Base-by-base conservation (phyloP, 257 asterid species). In the Nicotiana tomentosiformis region DNA sequence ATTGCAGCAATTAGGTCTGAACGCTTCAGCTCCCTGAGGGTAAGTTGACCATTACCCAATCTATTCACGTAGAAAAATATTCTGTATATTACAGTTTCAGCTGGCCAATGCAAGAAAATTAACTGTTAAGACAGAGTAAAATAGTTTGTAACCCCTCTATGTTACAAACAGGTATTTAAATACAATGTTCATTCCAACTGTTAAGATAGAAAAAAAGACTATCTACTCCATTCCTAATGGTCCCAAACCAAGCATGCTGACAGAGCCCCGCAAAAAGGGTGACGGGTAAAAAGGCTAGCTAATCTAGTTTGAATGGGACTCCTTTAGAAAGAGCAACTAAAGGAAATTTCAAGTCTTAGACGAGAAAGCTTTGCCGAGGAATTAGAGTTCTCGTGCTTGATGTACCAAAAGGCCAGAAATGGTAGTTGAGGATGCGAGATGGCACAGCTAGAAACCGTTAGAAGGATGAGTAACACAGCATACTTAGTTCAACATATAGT, bases 31-130 rank as follows among this genome's bases (percentile, higher is more conserved):
- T 96, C 99, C 90, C 91, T 92, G 87, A 94, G 97, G 77, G 97
- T 92, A 86, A 96, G 96, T 69, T 87, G 98, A 65, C 98, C 95
- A 87, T 94, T 93, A 88, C 97, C 93, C 88, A 90, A 84, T 92
- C 99, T 93, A 91, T 96, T 96, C 88, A 93, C 98, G 89, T 96
- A 91, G 96, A 92, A 96, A 92, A 93, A 94, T 90, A 96, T 96
- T 92, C 99, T 90, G 95, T 90, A 91, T 91, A 93, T 91, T 83
- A 96, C 99, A 86, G 99, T 96, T 90, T 96, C 99, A 84, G 98
- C 99, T 96, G 99, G 89, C 88, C 86, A 94, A 84, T 82, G 86
- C 89, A 88, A 89, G 70, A 85, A 86, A 89, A 82, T 83, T 39
- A 82, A 82, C 77, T 26, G 91, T 89, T 89, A 90, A 77, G 69